phyloP scores from a whole-genome alignment of 2,329 filamentous ascomycete species.

The Colletotrichum brevisporum region DNA sequence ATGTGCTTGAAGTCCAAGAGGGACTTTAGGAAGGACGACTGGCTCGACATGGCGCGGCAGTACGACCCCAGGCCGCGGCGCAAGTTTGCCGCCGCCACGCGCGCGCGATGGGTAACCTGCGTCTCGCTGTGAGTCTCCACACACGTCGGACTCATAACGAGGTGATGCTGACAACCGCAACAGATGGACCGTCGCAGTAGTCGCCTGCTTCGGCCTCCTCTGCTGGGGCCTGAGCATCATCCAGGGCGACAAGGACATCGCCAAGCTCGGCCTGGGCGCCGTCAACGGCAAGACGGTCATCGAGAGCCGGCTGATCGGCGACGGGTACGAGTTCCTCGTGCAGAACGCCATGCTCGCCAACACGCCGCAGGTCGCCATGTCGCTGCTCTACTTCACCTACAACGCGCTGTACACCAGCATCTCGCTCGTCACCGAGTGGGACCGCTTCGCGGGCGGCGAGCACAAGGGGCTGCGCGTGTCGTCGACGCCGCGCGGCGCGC shows the following conservation, averaged over 20 bases:
- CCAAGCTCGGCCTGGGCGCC: neutral
- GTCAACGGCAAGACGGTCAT: neutral
- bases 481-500: neutral
- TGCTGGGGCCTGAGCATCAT: neutral
- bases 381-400: slow-evolving; percentile 10
- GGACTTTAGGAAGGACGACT: neutral
- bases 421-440: neutral
- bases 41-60: neutral
- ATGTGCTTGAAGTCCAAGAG: slow-evolving; percentile 1
- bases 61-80: neutral
- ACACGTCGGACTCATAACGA: no score
- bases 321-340: neutral
- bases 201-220: neutral
- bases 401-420: slow-evolving; percentile 1
- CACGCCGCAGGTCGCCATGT: slow-evolving; percentile 2
- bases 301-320: neutral
- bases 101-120: neutral
- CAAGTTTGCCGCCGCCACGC: neutral
- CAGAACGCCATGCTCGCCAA: neutral
- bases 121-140: neutral
- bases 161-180: neutral
- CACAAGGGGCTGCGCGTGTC: neutral
- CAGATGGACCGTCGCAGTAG: neutral
- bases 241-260: neutral
- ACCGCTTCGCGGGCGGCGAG: neutral